Conservation (phyloP, 306 rosid species). For the Sindora glabra region DNA sequence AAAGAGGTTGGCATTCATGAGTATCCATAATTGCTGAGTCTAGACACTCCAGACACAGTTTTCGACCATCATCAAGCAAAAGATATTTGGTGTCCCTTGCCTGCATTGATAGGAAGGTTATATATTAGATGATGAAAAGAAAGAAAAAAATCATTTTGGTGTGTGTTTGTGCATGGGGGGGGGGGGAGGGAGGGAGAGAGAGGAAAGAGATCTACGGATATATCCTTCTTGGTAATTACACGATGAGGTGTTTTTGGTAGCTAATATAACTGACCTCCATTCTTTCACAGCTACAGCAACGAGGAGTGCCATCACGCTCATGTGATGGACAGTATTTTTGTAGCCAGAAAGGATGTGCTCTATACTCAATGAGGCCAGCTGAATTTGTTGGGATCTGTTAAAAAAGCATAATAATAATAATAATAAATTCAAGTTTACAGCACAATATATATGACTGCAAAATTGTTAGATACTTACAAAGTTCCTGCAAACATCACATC, state of each 20-base stretch:
- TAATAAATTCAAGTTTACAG: neutral
- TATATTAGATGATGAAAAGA: constrained; percentile 13
- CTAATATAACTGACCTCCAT: constrained; percentile 70
- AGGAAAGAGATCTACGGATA: neutral
- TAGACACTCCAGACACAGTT: constrained; percentile 87
- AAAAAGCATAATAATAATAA: constrained; percentile 18
- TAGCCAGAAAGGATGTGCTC: constrained; percentile 94
- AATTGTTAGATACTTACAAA: constrained; percentile 51
- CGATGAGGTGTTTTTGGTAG: constrained; percentile 1
- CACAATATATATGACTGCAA: neutral
- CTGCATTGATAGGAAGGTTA: constrained; percentile 50
- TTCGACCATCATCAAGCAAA: constrained; percentile 92
- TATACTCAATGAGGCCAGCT: constrained; percentile 82
- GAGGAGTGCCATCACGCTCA: constrained; percentile 86
- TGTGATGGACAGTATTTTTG: constrained; percentile 96
- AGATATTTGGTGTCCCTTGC: constrained; percentile 70
- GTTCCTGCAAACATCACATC: constrained; percentile 84
- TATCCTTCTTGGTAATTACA: neutral
- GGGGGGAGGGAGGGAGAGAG: neutral
- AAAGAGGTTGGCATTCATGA: constrained; percentile 95
- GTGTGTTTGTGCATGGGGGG: neutral
- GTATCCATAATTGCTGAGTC: constrained; percentile 97
- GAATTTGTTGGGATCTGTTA: constrained; percentile 97
- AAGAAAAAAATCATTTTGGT: too few relatives aligned
- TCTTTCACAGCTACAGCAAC: constrained; percentile 99